Evolutionary conservation across 2,329 filamentous ascomycete genomes (phyloP).

Genomic region (Beauveria australis): DNA sequence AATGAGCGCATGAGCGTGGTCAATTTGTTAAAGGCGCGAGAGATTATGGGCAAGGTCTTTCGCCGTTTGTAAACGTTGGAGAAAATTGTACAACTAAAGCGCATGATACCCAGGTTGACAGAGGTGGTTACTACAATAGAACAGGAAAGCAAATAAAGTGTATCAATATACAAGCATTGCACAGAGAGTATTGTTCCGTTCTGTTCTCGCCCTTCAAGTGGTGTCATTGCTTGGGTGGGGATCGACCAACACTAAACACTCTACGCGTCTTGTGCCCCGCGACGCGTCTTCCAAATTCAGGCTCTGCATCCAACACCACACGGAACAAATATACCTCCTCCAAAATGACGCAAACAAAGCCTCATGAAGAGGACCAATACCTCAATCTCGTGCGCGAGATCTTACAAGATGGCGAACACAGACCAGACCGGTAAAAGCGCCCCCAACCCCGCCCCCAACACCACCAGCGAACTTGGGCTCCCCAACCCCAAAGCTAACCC

Average conservation of each 20-base stretch:
- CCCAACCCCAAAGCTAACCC: no score
- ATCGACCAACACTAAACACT: not conserved
- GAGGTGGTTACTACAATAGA: not conserved
- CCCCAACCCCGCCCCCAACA: not conserved
- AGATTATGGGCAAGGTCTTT: conserved; percentile 87
- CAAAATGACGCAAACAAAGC: conserved; percentile 11
- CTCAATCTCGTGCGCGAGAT: conserved; percentile 83
- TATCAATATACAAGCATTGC: not conserved
- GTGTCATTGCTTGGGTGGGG: not conserved
- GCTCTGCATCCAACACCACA: not conserved
- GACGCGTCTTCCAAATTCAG: conserved; percentile 8
- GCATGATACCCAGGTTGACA: conserved; percentile 1
- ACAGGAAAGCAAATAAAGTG: not conserved
- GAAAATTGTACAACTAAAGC: not conserved
- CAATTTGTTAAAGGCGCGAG: conserved; percentile 84
- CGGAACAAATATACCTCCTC: not conserved
- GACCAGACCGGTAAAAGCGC: conserved; percentile 64
- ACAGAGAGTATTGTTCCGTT: not conserved
- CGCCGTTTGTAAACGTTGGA: conserved; percentile 41
- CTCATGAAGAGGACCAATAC: conserved; percentile 90
- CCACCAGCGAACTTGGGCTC: no score
- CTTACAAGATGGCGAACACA: conserved; percentile 72
- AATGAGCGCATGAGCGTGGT: conserved; percentile 85
- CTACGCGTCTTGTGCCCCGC: conserved; percentile 6
- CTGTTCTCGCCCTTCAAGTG: not conserved